Conservation (phyloP, 2,329 filamentous ascomycete genomes). For the Mycogone perniciosa region DNA sequence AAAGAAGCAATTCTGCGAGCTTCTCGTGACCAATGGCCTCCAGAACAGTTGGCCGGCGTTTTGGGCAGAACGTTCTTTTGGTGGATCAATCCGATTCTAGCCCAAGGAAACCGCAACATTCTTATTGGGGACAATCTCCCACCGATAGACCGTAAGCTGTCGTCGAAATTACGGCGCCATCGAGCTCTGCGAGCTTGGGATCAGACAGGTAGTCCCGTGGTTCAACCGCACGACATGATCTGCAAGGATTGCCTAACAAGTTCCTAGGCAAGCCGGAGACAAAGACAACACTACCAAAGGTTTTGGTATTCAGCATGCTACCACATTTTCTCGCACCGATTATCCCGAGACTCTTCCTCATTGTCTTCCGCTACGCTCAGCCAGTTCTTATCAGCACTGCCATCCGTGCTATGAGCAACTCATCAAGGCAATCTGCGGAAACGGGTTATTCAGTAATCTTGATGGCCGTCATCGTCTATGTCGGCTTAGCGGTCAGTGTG, state of each 20-base stretch:
- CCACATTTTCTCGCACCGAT: too few species aligned
- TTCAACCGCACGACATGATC: too few species aligned
- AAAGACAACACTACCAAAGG: too few species aligned
- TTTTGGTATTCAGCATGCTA: too few species aligned
- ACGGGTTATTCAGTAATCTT: slow-evolving; percentile 26
- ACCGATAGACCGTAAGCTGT: neutral
- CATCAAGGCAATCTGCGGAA: too few species aligned
- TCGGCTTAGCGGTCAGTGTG: slow-evolving; percentile 29
- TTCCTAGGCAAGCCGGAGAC: too few species aligned
- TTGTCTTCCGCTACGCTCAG: neutral
- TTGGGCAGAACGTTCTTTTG: neutral
- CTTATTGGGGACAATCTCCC: neutral
- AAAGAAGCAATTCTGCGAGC: slow-evolving; percentile 1
- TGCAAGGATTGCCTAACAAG: too few species aligned
- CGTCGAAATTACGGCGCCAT: neutral
- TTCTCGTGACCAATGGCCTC: neutral
- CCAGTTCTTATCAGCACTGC: neutral
- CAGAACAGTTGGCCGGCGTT: neutral
- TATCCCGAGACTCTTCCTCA: neutral
- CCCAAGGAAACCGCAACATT: neutral
- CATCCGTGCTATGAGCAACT: neutral
- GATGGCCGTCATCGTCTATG: slow-evolving; percentile 28
- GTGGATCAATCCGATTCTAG: neutral
- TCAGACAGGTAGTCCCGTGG: neutral
- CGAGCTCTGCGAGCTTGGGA: slow-evolving; percentile 2